Evolutionary conservation across 2,329 filamentous ascomycete genomes (phyloP).

Genomic region (Ciborinia camelliae): DNA sequence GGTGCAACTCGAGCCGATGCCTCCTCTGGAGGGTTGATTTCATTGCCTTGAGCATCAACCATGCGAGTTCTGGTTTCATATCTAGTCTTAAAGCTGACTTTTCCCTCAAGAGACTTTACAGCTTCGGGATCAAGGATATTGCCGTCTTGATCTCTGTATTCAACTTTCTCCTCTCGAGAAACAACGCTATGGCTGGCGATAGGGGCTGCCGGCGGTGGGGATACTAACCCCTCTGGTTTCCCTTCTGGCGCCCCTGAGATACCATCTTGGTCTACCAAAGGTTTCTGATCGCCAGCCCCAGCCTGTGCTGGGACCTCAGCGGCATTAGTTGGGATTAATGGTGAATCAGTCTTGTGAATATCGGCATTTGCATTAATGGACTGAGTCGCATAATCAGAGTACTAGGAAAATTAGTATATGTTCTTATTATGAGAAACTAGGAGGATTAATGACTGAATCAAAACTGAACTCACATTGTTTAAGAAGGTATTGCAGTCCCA

Average conservation of each 20-base stretch:
- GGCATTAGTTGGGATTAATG: slow-evolving; percentile 32
- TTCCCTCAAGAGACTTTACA: slow-evolving; percentile 80
- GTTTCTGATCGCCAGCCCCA: slow-evolving; percentile 31
- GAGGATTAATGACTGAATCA: neutral
- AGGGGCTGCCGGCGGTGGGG: slow-evolving; percentile 24
- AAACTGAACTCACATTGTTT: slow-evolving; percentile 67
- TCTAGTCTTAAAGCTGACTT: slow-evolving; percentile 91
- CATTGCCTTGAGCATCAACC: slow-evolving; percentile 75
- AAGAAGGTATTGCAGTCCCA: slow-evolving; percentile 97
- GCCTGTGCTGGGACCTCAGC: slow-evolving; percentile 27
- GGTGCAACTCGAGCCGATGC: slow-evolving; percentile 31
- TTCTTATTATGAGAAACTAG: neutral
- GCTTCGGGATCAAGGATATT: slow-evolving; percentile 82
- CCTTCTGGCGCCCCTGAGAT: slow-evolving; percentile 36
- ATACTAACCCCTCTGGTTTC: slow-evolving; percentile 31
- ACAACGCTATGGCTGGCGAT: slow-evolving; percentile 34
- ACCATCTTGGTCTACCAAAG: slow-evolving; percentile 28
- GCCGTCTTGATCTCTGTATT: slow-evolving; percentile 93
- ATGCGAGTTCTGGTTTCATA: slow-evolving; percentile 93
- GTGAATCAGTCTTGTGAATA: slow-evolving; percentile 34
- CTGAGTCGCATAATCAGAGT: slow-evolving; percentile 38
- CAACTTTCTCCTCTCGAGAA: slow-evolving; percentile 71
- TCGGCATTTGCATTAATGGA: slow-evolving; percentile 28
- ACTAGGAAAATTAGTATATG: slow-evolving; percentile 33
- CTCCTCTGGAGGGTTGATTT: slow-evolving; percentile 47